Conservation (phyloP, 2,329 filamentous ascomycete species). For the Fusarium sp. region DNA sequence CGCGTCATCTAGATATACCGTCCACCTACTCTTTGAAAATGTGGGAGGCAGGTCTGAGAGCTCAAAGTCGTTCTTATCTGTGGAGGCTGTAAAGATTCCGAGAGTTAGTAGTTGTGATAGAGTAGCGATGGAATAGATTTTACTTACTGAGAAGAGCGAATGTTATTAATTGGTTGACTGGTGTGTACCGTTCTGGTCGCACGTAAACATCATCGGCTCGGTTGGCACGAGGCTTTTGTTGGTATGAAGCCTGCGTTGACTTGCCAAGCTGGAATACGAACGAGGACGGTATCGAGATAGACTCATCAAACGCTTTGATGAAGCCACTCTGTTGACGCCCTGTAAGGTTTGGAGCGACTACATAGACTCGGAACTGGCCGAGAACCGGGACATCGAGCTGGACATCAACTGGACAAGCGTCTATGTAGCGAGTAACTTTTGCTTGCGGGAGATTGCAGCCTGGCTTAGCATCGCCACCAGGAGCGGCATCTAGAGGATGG, state of each 20-base stretch:
- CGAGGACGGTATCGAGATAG: slow-evolving; percentile 60
- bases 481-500: slow-evolving; percentile 48
- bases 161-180: slow-evolving; percentile 74
- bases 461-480: slow-evolving; percentile 58
- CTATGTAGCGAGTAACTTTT: slow-evolving; percentile 78
- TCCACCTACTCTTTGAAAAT: slow-evolving; percentile 73
- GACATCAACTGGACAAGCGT: slow-evolving; percentile 80
- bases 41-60: slow-evolving; percentile 69
- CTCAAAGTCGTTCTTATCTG: slow-evolving; percentile 71
- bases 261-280: slow-evolving; percentile 68
- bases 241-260: slow-evolving; percentile 69
- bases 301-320: slow-evolving; percentile 65
- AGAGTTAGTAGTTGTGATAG: slow-evolving; percentile 10
- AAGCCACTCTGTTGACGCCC: slow-evolving; percentile 59
- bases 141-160: slow-evolving; percentile 72
- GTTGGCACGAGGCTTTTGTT: slow-evolving; percentile 63
- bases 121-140: too few species aligned
- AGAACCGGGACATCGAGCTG: slow-evolving; percentile 81
- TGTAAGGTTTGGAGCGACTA: slow-evolving; percentile 71
- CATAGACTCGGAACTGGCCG: slow-evolving; percentile 79
- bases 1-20: slow-evolving; percentile 75
- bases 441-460: slow-evolving; percentile 70
- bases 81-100: slow-evolving; percentile 56
- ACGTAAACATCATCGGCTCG: slow-evolving; percentile 72
- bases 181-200: slow-evolving; percentile 74